A percentile compares a stretch with the other conserved stretches of the same genome.
Conservation (phyloP, 768 basidiomycete genomes). For the Naganishia vishniacii region DNA sequence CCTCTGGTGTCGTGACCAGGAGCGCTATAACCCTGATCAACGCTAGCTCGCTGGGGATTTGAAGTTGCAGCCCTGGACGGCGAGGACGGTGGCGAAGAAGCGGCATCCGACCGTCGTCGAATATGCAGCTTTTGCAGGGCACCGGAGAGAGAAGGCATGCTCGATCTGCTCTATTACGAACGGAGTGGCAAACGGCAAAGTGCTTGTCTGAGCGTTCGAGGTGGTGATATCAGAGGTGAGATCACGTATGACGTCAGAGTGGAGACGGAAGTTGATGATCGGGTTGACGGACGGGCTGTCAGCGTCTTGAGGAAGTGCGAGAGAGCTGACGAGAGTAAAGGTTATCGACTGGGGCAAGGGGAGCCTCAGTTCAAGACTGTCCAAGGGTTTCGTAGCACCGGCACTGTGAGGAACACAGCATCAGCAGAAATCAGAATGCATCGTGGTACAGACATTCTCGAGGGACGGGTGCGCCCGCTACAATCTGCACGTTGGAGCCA, state of each 20-base stretch:
- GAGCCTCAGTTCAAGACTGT: no score
- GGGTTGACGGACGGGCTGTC: not conserved
- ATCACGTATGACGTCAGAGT: conserved; percentile 7
- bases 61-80: not conserved
- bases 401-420: no score
- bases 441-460: no score
- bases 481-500: no score
- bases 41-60: not conserved
- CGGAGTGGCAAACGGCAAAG: no score
- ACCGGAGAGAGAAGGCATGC: conserved; percentile 28
- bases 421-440: no score
- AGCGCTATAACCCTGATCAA: not conserved
- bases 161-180: not conserved
- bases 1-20: not conserved
- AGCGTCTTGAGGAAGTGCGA: no score
- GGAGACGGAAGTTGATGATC: not conserved
- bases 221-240: not conserved
- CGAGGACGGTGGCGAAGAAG: conserved; percentile 1
- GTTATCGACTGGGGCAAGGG: no score
- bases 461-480: no score
- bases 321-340: no score
- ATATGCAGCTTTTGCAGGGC: conserved; percentile 29
- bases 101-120: conserved; percentile 20
- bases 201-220: not conserved
- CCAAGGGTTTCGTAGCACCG: no score